phyloP scores from a whole-genome alignment of 768 basidiomycete genomes.

The Suillus hirtellus region DNA sequence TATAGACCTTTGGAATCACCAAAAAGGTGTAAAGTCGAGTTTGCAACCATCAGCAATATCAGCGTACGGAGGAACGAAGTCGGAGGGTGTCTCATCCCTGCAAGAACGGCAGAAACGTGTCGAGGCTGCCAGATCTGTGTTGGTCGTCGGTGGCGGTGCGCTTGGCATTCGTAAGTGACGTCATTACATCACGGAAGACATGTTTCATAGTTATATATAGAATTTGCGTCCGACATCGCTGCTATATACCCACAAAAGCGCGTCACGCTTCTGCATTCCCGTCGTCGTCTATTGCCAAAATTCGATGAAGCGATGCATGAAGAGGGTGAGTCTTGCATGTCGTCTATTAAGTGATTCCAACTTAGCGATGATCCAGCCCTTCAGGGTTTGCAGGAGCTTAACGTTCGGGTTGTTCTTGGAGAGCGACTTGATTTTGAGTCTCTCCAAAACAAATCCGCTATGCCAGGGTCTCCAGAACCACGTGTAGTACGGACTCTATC shows the following conservation, averaged over 20 bases:
- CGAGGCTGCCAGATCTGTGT: conserved; percentile 47
- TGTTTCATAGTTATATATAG: conserved; percentile 30
- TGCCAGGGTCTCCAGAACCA: background rate
- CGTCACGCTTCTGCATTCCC: conserved; percentile 63
- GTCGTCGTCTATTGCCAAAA: conserved; percentile 50
- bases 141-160: conserved; percentile 73
- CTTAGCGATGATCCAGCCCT: conserved; percentile 28
- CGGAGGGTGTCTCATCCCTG: conserved; percentile 52
- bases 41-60: background rate
- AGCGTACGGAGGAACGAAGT: conserved; percentile 44
- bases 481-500: conserved; percentile 45
- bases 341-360: background rate
- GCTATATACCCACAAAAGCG: conserved; percentile 50
- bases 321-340: conserved; percentile 40
- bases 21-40: background rate
- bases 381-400: conserved; percentile 41
- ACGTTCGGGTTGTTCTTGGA: conserved; percentile 51
- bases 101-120: conserved; percentile 50
- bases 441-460: conserved; percentile 20
- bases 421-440: conserved; percentile 52
- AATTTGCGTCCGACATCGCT: conserved; percentile 65
- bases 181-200: background rate
- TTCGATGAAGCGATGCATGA: conserved; percentile 52
- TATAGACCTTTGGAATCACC: conserved; percentile 52
- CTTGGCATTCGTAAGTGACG: conserved; percentile 61